Conservation (phyloP, 179 eudicot genomes). For the Camellia oleifera region DNA sequence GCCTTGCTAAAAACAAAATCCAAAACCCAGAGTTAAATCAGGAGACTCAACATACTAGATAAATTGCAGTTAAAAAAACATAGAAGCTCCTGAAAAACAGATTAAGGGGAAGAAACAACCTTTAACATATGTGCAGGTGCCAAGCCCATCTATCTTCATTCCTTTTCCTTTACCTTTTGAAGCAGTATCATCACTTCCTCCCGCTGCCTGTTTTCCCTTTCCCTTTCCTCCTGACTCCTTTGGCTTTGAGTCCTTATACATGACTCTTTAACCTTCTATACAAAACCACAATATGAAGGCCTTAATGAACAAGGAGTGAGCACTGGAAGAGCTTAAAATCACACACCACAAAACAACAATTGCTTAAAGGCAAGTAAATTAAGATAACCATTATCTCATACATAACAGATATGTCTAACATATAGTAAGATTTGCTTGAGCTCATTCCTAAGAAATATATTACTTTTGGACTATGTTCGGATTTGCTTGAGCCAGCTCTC, state of each 20-base stretch:
- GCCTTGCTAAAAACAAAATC: slow-evolving; percentile 58
- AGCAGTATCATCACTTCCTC: slow-evolving; percentile 66
- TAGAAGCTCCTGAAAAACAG: background rate
- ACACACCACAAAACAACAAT: background rate
- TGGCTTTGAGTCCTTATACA: slow-evolving; percentile 85
- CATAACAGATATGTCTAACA: background rate
- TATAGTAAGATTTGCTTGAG: background rate
- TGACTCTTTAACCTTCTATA: slow-evolving; percentile 23
- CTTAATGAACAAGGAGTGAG: background rate
- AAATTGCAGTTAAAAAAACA: background rate
- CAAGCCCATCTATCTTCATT: slow-evolving; percentile 73
- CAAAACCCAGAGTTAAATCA: background rate
- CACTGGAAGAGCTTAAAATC: background rate
- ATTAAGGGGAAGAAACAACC: slow-evolving; percentile 35
- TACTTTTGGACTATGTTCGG: no score
- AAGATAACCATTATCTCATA: background rate
- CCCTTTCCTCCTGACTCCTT: slow-evolving; percentile 84
- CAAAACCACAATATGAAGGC: background rate
- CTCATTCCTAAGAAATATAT: background rate
- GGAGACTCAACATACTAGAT: background rate
- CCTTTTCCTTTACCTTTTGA: slow-evolving; percentile 90
- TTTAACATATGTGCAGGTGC: slow-evolving; percentile 96
- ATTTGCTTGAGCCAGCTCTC: no score
- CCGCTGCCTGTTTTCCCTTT: slow-evolving; percentile 80
- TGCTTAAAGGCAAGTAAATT: background rate